phyloP scores from a whole-genome alignment of 306 rosid genomes.

The Cyclanthera cordifolia region DNA sequence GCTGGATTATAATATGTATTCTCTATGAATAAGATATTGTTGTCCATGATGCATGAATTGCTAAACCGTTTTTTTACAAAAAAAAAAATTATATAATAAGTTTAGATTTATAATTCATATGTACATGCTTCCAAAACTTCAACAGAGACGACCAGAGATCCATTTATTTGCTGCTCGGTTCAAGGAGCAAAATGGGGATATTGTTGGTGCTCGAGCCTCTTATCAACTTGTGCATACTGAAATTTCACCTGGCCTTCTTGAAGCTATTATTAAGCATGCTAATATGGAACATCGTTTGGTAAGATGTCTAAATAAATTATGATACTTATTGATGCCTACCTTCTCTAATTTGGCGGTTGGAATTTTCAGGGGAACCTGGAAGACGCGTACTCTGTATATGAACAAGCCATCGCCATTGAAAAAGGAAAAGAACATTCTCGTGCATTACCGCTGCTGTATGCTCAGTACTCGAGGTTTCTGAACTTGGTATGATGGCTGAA shows the following conservation, averaged over 20 bases:
- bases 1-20: background rate
- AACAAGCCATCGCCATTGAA: slow-evolving; percentile 91
- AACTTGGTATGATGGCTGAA: slow-evolving; percentile 53
- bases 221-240: slow-evolving; percentile 88
- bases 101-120: slow-evolving; percentile 1
- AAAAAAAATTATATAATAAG: background rate
- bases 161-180: slow-evolving; percentile 86
- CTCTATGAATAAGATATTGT: background rate
- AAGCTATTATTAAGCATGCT: slow-evolving; percentile 88
- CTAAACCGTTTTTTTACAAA: background rate
- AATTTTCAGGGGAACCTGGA: slow-evolving; percentile 66
- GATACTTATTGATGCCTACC: slow-evolving; percentile 11
- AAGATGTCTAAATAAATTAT: slow-evolving; percentile 22
- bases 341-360: slow-evolving; percentile 13
- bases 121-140: slow-evolving; percentile 12
- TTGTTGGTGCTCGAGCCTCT: slow-evolving; percentile 76
- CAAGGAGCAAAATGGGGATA: slow-evolving; percentile 82
- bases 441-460: slow-evolving; percentile 63
- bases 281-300: slow-evolving; percentile 93
- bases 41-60: background rate
- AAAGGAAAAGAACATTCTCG: slow-evolving; percentile 95
- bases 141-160: slow-evolving; percentile 90
- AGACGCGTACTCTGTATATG: slow-evolving; percentile 68
- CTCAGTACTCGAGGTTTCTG: slow-evolving; percentile 78
- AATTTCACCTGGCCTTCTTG: slow-evolving; percentile 93